These are phyloP conservation scores for Aspergillus alliaceus DNA, from an alignment of 2,329 filamentous ascomycete genomes.

Conservation along the genomic window DNA sequence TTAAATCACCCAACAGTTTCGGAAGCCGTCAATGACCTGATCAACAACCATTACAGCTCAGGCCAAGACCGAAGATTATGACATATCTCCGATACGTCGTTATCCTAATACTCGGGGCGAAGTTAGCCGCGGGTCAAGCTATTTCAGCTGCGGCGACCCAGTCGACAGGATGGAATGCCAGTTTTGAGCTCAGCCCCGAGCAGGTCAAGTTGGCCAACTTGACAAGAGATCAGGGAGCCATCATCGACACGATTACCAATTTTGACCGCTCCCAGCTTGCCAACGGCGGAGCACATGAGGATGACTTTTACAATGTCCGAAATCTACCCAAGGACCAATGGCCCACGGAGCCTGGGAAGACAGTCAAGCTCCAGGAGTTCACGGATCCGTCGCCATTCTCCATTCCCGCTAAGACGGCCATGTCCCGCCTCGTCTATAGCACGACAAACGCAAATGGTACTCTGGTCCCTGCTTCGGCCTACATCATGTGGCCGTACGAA, in stretches of 20 bases:
- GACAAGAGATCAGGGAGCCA: conserved; percentile 1
- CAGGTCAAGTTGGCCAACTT: conserved; percentile 7
- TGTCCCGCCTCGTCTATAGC: conserved; percentile 53
- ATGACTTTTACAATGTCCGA: conserved; percentile 16
- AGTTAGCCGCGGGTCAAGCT: conserved; percentile 1
- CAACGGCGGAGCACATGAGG: conserved; percentile 19
- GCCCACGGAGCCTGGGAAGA: conserved; percentile 12
- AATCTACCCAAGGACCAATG: conserved; percentile 10
- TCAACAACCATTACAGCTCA: neutral
- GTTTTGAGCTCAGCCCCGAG: conserved; percentile 11
- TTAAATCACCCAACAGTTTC: neutral
- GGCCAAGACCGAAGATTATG: neutral
- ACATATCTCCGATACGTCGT: neutral
- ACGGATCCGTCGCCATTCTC: conserved; percentile 15
- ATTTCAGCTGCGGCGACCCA: conserved; percentile 3
- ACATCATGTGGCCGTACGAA: conserved; percentile 51
- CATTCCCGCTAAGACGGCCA: conserved; percentile 16
- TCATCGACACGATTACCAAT: conserved; percentile 14
- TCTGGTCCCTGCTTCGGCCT: conserved; percentile 50
- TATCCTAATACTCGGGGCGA: neutral
- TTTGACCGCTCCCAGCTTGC: conserved; percentile 19
- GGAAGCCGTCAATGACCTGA: neutral
- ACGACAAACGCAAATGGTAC: conserved; percentile 48
- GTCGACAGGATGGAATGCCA: conserved; percentile 13
- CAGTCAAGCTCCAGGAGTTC: conserved; percentile 14